Percentiles rank a stretch among this genome's conserved stretches.
Evolutionary conservation across 176 grass and related monocot genomes (phyloP).

Genomic region (Triticum turgidum): DNA sequence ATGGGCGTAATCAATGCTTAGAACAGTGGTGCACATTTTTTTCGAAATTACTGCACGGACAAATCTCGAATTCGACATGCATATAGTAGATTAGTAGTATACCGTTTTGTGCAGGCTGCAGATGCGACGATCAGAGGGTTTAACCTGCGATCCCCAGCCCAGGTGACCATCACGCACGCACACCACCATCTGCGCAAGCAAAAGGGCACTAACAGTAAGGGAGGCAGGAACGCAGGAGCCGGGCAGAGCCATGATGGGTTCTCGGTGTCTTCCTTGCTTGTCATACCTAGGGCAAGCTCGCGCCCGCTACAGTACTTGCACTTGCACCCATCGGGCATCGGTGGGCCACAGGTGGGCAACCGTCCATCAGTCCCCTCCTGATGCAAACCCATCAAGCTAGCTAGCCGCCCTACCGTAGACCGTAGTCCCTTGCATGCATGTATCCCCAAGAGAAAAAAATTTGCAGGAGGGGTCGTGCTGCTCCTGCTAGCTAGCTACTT

Average conservation of each 20-base stretch:
- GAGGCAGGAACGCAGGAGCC: background rate
- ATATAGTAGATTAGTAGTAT: background rate
- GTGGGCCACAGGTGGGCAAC: background rate
- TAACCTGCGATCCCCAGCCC: conserved; percentile 26
- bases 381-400: conserved; percentile 18
- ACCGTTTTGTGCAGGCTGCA: background rate
- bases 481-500: background rate
- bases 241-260: background rate
- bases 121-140: conserved; percentile 6
- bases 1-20: background rate
- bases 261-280: conserved; percentile 15
- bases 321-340: conserved; percentile 22
- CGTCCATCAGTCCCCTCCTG: conserved; percentile 24
- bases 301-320: background rate
- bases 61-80: background rate
- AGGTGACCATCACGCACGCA: background rate
- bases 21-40: background rate
- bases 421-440: background rate
- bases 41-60: background rate
- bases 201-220: conserved; percentile 14
- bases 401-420: background rate
- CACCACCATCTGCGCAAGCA: background rate
- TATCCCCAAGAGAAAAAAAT: conserved; percentile 16
- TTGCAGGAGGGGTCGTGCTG: background rate
- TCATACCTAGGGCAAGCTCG: background rate